Evolutionary conservation across 106 monocot genomes (phyloP).

Genomic region (Dactylorhiza incarnata): DNA sequence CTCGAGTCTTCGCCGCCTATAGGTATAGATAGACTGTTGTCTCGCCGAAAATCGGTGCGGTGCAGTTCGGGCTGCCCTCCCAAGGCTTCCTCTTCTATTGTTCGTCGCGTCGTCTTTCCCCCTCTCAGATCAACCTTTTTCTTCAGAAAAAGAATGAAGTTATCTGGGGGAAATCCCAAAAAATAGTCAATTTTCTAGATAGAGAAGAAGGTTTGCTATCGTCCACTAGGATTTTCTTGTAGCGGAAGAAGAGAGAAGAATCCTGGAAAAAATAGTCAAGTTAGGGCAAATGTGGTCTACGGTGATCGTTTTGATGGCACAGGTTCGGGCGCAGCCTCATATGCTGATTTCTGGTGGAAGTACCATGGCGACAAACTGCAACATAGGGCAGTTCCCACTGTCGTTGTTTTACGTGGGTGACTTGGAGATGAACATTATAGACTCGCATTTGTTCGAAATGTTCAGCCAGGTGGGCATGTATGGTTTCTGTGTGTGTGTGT

Average conservation of each 20-base stretch:
- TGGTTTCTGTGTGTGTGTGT: no score
- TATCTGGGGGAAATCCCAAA: constrained; percentile 1
- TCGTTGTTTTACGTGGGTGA: constrained; percentile 61
- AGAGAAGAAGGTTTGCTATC: background rate
- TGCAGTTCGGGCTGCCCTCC: constrained; percentile 23
- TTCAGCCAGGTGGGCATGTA: constrained; percentile 26
- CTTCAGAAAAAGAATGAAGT: background rate
- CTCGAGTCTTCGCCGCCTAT: background rate
- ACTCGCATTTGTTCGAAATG: constrained; percentile 25
- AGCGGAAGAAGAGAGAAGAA: background rate
- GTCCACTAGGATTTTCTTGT: background rate
- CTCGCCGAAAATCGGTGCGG: background rate
- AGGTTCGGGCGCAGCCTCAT: constrained; percentile 5
- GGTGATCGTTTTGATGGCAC: constrained; percentile 1
- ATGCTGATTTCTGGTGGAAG: constrained; percentile 2
- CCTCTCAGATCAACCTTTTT: background rate
- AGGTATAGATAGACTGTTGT: background rate
- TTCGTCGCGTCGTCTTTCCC: background rate
- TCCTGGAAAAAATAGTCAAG: background rate
- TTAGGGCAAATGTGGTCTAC: background rate
- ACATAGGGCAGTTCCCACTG: constrained; percentile 4
- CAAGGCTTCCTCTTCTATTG: background rate
- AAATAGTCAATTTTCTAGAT: background rate
- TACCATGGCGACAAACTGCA: background rate
- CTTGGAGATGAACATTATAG: constrained; percentile 32